Percentiles rank a stretch among this genome's conserved stretches.
phyloP scores from a whole-genome alignment of 352 stramenopile genomes.

The Phytophthora palmivora region DNA sequence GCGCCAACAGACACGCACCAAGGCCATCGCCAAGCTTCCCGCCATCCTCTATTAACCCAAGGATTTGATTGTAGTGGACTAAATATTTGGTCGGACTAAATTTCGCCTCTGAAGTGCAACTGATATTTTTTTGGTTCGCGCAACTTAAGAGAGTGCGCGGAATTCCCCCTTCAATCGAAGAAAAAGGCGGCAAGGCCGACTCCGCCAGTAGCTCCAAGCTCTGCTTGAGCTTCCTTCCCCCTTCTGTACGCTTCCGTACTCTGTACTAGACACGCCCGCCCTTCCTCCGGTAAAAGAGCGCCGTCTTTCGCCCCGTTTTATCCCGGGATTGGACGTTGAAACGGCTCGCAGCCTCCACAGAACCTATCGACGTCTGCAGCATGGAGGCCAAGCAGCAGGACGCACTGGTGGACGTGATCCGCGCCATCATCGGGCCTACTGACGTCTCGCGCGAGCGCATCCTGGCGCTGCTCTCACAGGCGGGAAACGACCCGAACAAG shows the following conservation, averaged over 20 bases:
- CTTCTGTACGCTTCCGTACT: conserved; percentile 1
- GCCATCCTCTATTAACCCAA: conserved; percentile 25
- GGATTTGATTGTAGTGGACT: neutral
- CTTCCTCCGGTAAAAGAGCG: conserved; percentile 23
- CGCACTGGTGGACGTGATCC: conserved; percentile 79
- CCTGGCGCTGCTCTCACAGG: conserved; percentile 62
- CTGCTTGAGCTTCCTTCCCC: neutral
- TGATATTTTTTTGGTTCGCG: neutral
- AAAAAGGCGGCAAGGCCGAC: conserved; percentile 37
- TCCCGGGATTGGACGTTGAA: conserved; percentile 35
- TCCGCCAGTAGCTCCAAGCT: neutral
- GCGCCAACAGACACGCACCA: conserved; percentile 48
- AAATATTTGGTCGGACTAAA: conserved; percentile 2
- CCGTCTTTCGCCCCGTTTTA: conserved; percentile 17
- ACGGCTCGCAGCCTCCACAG: conserved; percentile 11
- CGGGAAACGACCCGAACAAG: conserved; percentile 82
- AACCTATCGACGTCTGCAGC: neutral
- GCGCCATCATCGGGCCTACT: conserved; percentile 74
- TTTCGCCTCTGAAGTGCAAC: neutral
- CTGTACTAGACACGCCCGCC: conserved; percentile 6
- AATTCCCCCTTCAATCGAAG: conserved; percentile 24
- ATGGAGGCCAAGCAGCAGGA: conserved; percentile 68
- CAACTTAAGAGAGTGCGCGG: neutral
- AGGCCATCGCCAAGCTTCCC: conserved; percentile 36
- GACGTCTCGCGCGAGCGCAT: conserved; percentile 74